These are phyloP conservation scores for Serpula lacrymans DNA, from an alignment of 768 basidiomycete genomes.

Conservation along the genomic window DNA sequence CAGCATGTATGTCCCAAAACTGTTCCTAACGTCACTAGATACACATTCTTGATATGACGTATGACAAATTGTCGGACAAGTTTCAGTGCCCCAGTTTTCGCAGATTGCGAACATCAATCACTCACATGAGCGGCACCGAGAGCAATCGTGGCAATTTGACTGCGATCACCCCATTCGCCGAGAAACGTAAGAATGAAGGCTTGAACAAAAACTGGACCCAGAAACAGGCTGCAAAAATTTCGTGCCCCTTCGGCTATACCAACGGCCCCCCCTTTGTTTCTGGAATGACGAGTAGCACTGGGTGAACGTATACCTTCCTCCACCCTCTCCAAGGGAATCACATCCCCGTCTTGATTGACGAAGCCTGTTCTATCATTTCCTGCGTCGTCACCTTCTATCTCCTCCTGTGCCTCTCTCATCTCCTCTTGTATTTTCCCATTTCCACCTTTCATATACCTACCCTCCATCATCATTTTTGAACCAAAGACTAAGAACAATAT, in stretches of 20 bases:
- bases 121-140: constrained; percentile 91
- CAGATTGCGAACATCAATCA: constrained; percentile 14
- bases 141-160: constrained; percentile 96
- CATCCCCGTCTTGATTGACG: constrained; percentile 28
- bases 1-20: constrained; percentile 85
- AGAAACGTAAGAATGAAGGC: constrained; percentile 93
- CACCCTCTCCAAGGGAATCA: constrained; percentile 67
- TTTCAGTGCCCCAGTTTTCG: no score
- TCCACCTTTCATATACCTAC: constrained; percentile 70
- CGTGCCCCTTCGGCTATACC: constrained; percentile 58
- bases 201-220: constrained; percentile 95
- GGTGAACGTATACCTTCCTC: constrained; percentile 55
- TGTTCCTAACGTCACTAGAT: constrained; percentile 87
- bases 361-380: constrained; percentile 41
- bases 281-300: constrained; percentile 13
- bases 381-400: constrained; percentile 81
- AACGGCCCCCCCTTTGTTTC: constrained; percentile 18
- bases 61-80: no score
- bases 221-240: constrained; percentile 76
- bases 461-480: constrained; percentile 84
- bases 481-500: constrained; percentile 90
- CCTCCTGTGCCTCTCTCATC: constrained; percentile 94
- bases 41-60: constrained; percentile 97
- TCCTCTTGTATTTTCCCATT: constrained; percentile 87
- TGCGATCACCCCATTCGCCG: constrained; percentile 99